Base-by-base conservation (phyloP, 352 stramenopile species). In the Globisporangium solare region DNA sequence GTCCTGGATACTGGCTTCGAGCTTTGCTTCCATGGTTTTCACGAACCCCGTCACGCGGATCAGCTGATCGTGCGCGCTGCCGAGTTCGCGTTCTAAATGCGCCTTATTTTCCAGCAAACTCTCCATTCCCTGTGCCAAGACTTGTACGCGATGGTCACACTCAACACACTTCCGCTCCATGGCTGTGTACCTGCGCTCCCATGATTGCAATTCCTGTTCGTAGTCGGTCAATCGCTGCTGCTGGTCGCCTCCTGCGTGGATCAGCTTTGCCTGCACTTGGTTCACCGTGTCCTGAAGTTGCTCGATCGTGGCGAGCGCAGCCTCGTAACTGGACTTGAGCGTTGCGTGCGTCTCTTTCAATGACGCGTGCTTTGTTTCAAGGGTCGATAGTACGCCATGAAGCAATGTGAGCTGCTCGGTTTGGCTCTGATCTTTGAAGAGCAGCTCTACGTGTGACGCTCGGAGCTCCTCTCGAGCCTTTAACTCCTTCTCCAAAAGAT, bases 401-500 rank as follows among this genome's bases (percentile, higher is more conserved):
- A 85, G 51, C 7, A 85, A 27, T 1, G 54, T 64, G 4, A 76
- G 54, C 18, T 80, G 73, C 21, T 82, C 60, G 17, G 66, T 56
- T 3, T 74, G 51, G 18, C 61, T 73, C 17, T 61, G 49, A 0
- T 70, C 22, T 12, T 76, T 59, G 6, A 22, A 45, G 18, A 75
- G 47, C 4, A 79, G 46, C 37, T 83, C 67, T 12, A 47, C 20
- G 41, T 81, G 72, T 5, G 52, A 55, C 15, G 52, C 56, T 43
- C 66, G 70, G 1, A 83, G 46, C 13, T 70, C 61, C 6, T 71
- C 63, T 27, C 80, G 67, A 21, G 42, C 45, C 17, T 73, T 62
- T 2, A 85, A 60, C 49, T 88, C 71, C 37, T 74, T 81, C 49
- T 85, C 74, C 52, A 85, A 56, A 41, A 85, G 51, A 22, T 76